Base-by-base conservation (phyloP, 1,284 basidiomycete species). In the Rhodotorula glutinis region DNA sequence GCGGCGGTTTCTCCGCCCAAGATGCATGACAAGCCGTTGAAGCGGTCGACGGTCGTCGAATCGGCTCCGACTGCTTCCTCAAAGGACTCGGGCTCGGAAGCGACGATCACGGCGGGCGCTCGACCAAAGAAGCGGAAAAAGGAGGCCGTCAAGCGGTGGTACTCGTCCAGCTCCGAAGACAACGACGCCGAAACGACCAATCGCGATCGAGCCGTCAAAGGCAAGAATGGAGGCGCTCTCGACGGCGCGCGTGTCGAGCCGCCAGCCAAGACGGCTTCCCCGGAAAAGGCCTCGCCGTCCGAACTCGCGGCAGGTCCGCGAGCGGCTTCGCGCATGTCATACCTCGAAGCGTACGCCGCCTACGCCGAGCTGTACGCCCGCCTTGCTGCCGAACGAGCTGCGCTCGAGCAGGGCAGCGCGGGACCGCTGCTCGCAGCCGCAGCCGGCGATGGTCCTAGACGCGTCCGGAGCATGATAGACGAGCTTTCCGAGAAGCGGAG, bases 161-260 rank as follows among this genome's bases (percentile, higher is more conserved):
- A 73, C 49, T 73, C 71, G 29, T 70, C 68, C 14, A 61, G 57
- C 5, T 66, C 65, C 2, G 63, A 64, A 44, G 71, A 73, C 2
- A 62, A 59, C 14, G 65, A 52, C 1, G 51, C 7, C 17, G 57
- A 5, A 55, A 17, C 13, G 0, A 13, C 16, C 47, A 38, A 27
- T 8, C 16, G 5, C 38, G 47, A 27, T 49, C n/a, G 49, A 10
- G 49, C n/a, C 7, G 25, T 38, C 33, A 38, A 38, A 11, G 11
- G 11, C 33, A 38, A 38, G 33, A 38, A 38, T 11, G 33, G 33
- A 38, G 33, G 33, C 33, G 11, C 33, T 38, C 33, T 38, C 7
- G 11, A 38, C 33, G 33, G 33, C 33, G 11, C 11, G 33, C 33
- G 33, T 5, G 11, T 11, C 33, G 33, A 38, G 11, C 7, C 11